Evolutionary conservation across 257 asterid genomes (phyloP).

Genomic region (Lycium ferocissimum): DNA sequence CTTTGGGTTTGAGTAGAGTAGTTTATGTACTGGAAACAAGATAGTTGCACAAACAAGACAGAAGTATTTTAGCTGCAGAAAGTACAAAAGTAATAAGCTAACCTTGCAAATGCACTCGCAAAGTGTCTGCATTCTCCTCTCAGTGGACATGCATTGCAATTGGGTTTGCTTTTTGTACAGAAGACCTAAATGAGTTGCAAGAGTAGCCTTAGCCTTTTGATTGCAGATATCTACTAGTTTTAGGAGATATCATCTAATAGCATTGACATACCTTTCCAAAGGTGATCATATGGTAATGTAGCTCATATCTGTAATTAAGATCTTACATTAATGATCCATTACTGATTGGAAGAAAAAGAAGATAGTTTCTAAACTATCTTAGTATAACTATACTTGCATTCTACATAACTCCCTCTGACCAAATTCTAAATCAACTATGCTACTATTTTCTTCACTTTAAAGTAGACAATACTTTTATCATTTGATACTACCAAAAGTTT

Average conservation of each 20-base stretch:
- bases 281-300: constrained; percentile 63
- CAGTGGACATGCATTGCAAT: constrained; percentile 68
- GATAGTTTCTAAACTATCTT: neutral
- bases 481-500: constrained; percentile 21
- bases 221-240: neutral
- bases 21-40: neutral
- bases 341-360: neutral
- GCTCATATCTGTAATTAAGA: constrained; percentile 51
- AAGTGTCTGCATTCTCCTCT: constrained; percentile 70
- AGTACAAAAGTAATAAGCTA: constrained; percentile 5
- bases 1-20: neutral
- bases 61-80: neutral
- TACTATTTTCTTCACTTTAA: neutral
- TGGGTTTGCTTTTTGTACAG: constrained; percentile 64
- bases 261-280: constrained; percentile 59
- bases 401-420: neutral
- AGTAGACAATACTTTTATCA: constrained; percentile 15
- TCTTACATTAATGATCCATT: constrained; percentile 26
- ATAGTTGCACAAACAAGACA: constrained; percentile 20
- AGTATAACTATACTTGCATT: neutral
- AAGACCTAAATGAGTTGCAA: constrained; percentile 44
- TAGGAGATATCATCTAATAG: constrained; percentile 21
- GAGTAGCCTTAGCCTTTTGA: constrained; percentile 24
- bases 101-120: constrained; percentile 70
- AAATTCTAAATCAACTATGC: neutral